Base-by-base conservation (phyloP, 2,329 filamentous ascomycete genomes). In the Neospermospora avenae region DNA sequence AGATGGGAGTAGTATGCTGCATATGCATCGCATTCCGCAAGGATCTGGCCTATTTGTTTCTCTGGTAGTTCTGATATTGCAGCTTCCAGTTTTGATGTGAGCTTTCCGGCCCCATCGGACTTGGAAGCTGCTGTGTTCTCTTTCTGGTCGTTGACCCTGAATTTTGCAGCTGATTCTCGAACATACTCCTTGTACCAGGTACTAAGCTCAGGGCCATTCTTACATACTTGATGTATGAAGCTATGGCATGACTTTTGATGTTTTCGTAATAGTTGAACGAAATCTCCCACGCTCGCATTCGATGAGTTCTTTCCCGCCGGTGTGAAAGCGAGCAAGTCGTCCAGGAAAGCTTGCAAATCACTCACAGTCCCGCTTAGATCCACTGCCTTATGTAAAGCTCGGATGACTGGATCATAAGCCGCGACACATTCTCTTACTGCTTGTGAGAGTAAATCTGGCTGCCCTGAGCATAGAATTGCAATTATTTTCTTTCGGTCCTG, bases 341-440 rank as follows among this genome's bases (percentile, higher is more conserved):
- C 81, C 22, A 93, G 71, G 68, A 95, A 92, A 10, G 76, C 77
- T 70, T 93, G 85, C 1, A 83, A 77, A 37, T 90, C 85, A 39
- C 81, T 80, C 6, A 93, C 73, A 20, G 90, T 88, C 41, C 85
- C 85, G 35, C 84, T 84, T 5, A 93, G 78, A 68, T 93, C 87
- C 24, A 92, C 81, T 2, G 83, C 82, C 57, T 89, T 82, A 71
- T 93, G 90, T 6, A 93, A 77, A 3, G 80, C 77, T 22, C 89
- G 81, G 58, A 95, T 90, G 61, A 92, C 84, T 0, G 88, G 88
- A 55, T 92, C 89, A 65, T 89, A 90, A 1, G 87, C 86, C 0
- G 80, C 77, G 5, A 92, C 82, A 0, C 80, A 73, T 59, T 91
- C 87, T 31, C 83, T 81, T 51, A 93, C 76, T 0, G 84, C 80